phyloP scores from a whole-genome alignment of 805 yeast species.

The Kazachstania viticola region DNA sequence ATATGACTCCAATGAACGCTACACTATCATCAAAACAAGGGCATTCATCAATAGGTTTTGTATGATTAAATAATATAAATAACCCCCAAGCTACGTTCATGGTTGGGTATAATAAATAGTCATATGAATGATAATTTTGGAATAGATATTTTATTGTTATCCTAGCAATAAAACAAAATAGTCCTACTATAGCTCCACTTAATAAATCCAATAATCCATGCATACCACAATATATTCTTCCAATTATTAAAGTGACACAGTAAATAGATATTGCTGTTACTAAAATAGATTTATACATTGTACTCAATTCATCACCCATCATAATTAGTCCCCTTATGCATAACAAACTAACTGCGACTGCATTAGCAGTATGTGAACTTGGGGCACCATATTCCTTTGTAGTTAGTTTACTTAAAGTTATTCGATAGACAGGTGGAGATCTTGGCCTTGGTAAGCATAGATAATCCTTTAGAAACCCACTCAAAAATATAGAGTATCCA shows the following conservation, averaged over 20 bases:
- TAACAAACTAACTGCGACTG: slow-evolving; percentile 65
- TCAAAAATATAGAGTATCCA: slow-evolving; percentile 46
- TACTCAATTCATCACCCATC: too few relatives aligned
- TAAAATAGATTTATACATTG: background rate
- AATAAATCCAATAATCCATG: slow-evolving; percentile 78
- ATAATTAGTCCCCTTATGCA: slow-evolving; percentile 24
- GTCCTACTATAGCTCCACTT: slow-evolving; percentile 58
- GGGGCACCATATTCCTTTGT: slow-evolving; percentile 94
- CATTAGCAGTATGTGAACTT: slow-evolving; percentile 88
- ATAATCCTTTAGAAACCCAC: slow-evolving; percentile 73
- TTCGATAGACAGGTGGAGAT: slow-evolving; percentile 83
- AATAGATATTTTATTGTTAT: slow-evolving; percentile 19
- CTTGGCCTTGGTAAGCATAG: slow-evolving; percentile 86
- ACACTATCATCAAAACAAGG: slow-evolving; percentile 95
- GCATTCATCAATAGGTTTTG: slow-evolving; percentile 82
- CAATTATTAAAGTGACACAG: slow-evolving; percentile 54
- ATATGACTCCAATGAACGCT: slow-evolving; percentile 79
- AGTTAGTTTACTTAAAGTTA: slow-evolving; percentile 85
- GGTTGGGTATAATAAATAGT: slow-evolving; percentile 26
- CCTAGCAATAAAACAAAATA: slow-evolving; percentile 39
- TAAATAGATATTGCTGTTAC: slow-evolving; percentile 29
- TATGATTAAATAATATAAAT: slow-evolving; percentile 52
- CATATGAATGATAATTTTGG: slow-evolving; percentile 4
- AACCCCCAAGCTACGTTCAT: slow-evolving; percentile 32
- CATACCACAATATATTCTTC: slow-evolving; percentile 93